Evolutionary conservation across 495 filamentous ascomycete species (phyloP).

Genomic region (Viridothelium virens): DNA sequence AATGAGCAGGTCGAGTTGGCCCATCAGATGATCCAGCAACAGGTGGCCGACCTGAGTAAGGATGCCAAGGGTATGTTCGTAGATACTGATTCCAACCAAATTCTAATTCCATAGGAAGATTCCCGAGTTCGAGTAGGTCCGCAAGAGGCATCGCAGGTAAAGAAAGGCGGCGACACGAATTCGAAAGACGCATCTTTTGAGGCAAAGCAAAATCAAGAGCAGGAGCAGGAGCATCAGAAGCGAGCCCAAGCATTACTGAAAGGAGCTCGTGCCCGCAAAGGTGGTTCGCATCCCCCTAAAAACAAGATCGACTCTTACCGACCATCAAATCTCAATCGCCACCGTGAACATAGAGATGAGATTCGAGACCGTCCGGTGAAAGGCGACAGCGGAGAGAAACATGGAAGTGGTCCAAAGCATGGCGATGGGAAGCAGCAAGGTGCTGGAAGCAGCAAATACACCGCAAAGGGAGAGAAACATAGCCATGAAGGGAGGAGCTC

Average conservation of each 20-base stretch:
- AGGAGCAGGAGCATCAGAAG: neutral
- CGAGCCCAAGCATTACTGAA: neutral
- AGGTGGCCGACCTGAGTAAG: neutral
- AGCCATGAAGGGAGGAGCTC: neutral
- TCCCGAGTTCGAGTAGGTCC: neutral
- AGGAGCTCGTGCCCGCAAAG: neutral
- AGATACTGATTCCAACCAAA: neutral
- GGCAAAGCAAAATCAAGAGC: neutral
- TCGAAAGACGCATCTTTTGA: neutral
- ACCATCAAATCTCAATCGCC: neutral
- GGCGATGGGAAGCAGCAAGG: neutral
- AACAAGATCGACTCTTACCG: neutral
- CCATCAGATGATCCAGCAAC: neutral
- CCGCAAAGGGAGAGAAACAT: neutral
- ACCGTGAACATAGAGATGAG: neutral
- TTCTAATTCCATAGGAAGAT: neutral
- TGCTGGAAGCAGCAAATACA: neutral
- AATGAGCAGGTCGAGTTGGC: neutral
- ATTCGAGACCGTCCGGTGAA: neutral
- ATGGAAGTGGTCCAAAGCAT: neutral
- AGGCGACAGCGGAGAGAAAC: neutral
- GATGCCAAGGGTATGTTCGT: neutral
- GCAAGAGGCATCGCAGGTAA: neutral
- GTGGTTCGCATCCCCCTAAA: neutral
- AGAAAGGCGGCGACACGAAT: neutral